Base-by-base conservation (phyloP, 495 filamentous ascomycete genomes). In the Xylaria scruposa region DNA sequence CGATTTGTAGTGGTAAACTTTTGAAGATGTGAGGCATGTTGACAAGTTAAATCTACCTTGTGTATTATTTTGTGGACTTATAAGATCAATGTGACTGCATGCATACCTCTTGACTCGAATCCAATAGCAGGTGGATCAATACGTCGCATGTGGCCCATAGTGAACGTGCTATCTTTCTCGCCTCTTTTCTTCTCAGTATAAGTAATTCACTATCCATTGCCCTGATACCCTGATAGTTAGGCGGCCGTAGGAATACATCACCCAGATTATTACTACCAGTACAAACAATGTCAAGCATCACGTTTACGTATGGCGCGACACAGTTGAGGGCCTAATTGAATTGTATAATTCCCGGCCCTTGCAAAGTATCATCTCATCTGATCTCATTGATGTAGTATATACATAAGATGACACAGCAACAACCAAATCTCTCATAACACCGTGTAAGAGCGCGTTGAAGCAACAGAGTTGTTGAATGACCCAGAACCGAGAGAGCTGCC, bases 401-500 rank as follows among this genome's bases (percentile, higher is more conserved):
- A 63, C 68, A 70, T 9, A 49, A 62, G 51, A 26, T 40, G 31
- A 56, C 56, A 54, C 42, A 46, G 26, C 29, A 40, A 62, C 42
- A 42, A 54, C 15, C n/a, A 56, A 26, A 24, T 40, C 26, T 44
- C 36, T 38, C 40, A 49, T 40, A 19, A 38, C n/a, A 47, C 38
- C 19, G 21, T 70, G 42, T n/a, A 44, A 64, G 59, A 64, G 58
- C 60, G 68, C 60, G 68, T 70, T 70, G 68, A 70, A 70, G 68
- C 68, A 54, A 36, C 59, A 70, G 59, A 71, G 69, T 71, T 71
- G 69, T 71, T 71, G 69, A 71, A 71, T 71, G 29, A 65, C 69
- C 69, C 47, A 61, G 40, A 69, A 31, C 53, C 38, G 67, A 29
- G 62, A 51, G 53, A 61, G 68, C 68, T 70, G 68, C 67, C 42